Percentiles rank a stretch among this genome's conserved stretches.
phyloP scores from a whole-genome alignment of 345 rosid genomes.

The Eucalyptus regnans region DNA sequence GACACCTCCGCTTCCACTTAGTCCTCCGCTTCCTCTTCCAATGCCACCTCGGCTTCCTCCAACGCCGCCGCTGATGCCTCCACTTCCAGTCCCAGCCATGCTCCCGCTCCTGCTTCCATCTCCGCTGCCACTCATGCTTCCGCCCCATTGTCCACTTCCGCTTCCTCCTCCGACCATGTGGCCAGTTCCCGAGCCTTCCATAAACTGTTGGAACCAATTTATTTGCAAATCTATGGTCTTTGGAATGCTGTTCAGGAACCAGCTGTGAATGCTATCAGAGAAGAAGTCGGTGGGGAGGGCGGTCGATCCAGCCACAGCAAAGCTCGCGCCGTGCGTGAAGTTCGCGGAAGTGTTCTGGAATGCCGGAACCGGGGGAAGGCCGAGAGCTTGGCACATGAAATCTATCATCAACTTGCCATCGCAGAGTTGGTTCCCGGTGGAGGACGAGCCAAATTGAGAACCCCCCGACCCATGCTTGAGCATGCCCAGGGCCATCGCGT shows the following conservation, averaged over 20 bases:
- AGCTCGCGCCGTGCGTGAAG: constrained; percentile 17
- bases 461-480: background rate
- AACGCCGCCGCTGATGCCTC: background rate
- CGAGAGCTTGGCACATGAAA: constrained; percentile 14
- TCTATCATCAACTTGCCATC: constrained; percentile 16
- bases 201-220: constrained; percentile 9
- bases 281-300: constrained; percentile 5
- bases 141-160: background rate
- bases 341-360: background rate
- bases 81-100: background rate
- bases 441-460: background rate
- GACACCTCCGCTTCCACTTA: background rate
- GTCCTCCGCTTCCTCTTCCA: background rate
- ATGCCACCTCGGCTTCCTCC: background rate
- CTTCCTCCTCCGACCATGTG: background rate
- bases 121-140: background rate
- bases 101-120: background rate
- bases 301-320: constrained; percentile 30
- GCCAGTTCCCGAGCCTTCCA: background rate
- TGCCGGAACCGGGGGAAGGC: constrained; percentile 11
- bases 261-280: background rate
- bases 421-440: background rate
- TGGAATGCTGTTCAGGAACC: constrained; percentile 16
- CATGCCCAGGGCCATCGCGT: constrained; percentile 9
- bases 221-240: constrained; percentile 5